These are phyloP conservation scores for Fusarium succisae DNA, from an alignment of 2,329 filamentous ascomycete species.

Conservation along the genomic window DNA sequence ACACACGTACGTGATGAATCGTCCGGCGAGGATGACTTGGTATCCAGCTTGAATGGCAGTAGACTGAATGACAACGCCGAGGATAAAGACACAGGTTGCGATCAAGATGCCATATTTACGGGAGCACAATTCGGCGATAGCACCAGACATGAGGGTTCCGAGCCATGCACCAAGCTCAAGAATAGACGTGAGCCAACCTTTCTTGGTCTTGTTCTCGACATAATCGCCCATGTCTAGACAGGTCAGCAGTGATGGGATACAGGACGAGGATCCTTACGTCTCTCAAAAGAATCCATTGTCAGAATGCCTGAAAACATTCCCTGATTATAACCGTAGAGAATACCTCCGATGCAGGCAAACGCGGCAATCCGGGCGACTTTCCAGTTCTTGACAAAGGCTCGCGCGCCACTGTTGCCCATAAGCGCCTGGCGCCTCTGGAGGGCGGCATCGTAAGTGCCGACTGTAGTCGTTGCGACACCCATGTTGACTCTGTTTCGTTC, in stretches of 20 bases:
- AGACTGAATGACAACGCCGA: constrained; percentile 76
- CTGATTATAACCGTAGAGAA: constrained; percentile 78
- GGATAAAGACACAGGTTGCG: constrained; percentile 71
- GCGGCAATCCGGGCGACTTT: constrained; percentile 68
- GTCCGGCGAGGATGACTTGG: constrained; percentile 72
- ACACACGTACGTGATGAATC: constrained; percentile 74
- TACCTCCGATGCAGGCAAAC: constrained; percentile 70
- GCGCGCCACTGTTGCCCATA: constrained; percentile 62
- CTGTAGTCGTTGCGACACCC: constrained; percentile 16
- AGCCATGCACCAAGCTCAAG: constrained; percentile 82
- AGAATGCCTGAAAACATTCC: constrained; percentile 70
- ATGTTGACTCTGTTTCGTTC: not conserved
- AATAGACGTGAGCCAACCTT: constrained; percentile 72
- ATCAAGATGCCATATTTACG: constrained; percentile 76
- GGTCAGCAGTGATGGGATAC: not conserved
- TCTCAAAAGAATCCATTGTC: constrained; percentile 63
- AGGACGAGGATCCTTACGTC: constrained; percentile 50
- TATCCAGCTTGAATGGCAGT: constrained; percentile 66
- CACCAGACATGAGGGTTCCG: constrained; percentile 75
- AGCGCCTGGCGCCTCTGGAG: constrained; percentile 61
- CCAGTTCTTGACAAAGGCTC: constrained; percentile 66
- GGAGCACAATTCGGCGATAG: constrained; percentile 74
- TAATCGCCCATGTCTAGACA: constrained; percentile 65
- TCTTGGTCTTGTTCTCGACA: constrained; percentile 60
- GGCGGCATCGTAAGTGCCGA: constrained; percentile 59